Conservation (phyloP, 208 protist species). For the Balamuthia mandrillaris region DNA sequence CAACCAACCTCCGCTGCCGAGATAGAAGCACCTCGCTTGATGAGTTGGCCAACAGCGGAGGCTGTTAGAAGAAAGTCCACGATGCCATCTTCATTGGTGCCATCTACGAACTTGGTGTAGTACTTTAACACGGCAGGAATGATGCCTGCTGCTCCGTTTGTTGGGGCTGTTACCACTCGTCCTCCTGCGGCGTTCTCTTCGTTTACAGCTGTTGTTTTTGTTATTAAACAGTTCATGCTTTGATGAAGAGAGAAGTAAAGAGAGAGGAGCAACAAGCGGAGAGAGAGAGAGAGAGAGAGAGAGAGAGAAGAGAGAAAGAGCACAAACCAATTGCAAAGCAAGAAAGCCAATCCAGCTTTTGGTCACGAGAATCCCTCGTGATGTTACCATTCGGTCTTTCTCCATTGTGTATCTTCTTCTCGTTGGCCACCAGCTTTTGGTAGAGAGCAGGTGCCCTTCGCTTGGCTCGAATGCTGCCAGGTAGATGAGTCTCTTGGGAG, state of each 20-base stretch:
- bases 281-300: neutral
- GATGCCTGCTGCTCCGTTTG: constrained; percentile 59
- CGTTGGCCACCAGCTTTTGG: too few relatives aligned
- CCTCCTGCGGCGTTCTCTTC: constrained; percentile 65
- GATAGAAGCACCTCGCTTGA: constrained; percentile 62
- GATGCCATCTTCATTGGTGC: constrained; percentile 55
- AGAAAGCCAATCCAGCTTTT: too few relatives aligned
- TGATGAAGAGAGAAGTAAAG: neutral
- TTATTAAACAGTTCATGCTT: neutral
- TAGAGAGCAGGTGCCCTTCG: too few relatives aligned
- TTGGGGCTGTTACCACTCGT: constrained; percentile 67
- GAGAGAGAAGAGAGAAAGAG: too few relatives aligned
- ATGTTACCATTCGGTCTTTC: too few relatives aligned
- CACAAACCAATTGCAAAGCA: too few relatives aligned
- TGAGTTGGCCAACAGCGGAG: constrained; percentile 58
- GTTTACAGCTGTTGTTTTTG: constrained; percentile 60
- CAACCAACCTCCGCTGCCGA: constrained; percentile 66
- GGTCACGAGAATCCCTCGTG: too few relatives aligned
- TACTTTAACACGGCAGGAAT: constrained; percentile 62
- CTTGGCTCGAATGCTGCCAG: neutral
- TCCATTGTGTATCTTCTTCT: too few relatives aligned
- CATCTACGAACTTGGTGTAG: constrained; percentile 8
- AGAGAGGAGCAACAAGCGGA: too few relatives aligned
- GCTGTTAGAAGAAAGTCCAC: constrained; percentile 58
- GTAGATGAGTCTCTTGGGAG: neutral